Base-by-base conservation (phyloP, 2,329 filamentous ascomycete species). In the Hypoxylon sp. region DNA sequence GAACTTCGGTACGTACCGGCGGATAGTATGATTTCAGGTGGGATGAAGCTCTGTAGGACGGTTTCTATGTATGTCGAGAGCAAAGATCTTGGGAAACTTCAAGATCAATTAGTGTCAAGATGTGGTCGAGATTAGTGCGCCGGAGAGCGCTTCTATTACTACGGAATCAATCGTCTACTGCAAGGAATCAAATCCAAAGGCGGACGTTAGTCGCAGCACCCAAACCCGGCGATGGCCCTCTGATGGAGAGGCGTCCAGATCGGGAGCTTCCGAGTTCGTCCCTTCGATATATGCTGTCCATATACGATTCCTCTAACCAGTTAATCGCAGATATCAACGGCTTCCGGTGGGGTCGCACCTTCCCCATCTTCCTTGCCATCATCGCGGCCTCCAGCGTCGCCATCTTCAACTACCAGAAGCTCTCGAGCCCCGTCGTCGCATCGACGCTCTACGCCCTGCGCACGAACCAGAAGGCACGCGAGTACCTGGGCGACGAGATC, bases 361-460 rank as follows among this genome's bases (percentile, higher is more conserved):
- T 97, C 35, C 95, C 95, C 59, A 83, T 97, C 78, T 98, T 98
- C 86, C 79, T 91, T 58, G 80, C 87, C 70, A 84, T 93, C 70
- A 89, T 97, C 74, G 87, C 88, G 53, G 85, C 86, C 61, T 91
- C 91, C 72, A 90, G 91, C 72, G 83, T 97, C 67, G 93, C 92
- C 73, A 98, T 99, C 81, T 98, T 99, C 91, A 99, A 99, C 87
- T 98, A 99, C 88, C 95, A 99, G 80, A 98, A 98, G 81, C 89
- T 91, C 63, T 93, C 92, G n/a, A 93, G 90, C 27, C 92, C 92
- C 60, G 88, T 95, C 31, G 92, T 98, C n/a, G 89, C 89, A 61
- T 93, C 92, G 61, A 96, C 94, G 3, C 88, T 99, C 29, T 99
- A 98, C 85, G 92, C 95, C 0, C 87, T 99, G 70, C 92, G 96